phyloP scores from a whole-genome alignment of 805 yeast genomes.

The Candida patagonica region DNA sequence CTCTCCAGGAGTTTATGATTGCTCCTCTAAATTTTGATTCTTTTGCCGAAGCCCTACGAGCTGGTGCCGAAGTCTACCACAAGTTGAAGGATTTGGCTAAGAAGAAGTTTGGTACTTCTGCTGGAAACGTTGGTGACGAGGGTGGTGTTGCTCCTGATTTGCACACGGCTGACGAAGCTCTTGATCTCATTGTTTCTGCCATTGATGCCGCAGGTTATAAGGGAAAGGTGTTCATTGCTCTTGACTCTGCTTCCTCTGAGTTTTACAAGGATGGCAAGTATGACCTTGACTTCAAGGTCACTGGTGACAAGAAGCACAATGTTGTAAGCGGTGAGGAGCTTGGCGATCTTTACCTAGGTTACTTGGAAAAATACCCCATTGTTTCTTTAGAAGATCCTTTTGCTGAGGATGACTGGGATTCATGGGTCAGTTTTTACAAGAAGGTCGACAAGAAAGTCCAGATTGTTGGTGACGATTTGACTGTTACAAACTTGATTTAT shows the following conservation, averaged over 20 bases:
- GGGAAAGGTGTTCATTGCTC: slow-evolving; percentile 84
- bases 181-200: slow-evolving; percentile 85
- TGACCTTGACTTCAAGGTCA: slow-evolving; percentile 98
- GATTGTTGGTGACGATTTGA: slow-evolving; percentile 96
- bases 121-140: slow-evolving; percentile 99
- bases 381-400: slow-evolving; percentile 98
- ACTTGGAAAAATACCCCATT: slow-evolving; percentile 89
- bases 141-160: slow-evolving; percentile 99
- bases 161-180: slow-evolving; percentile 91
- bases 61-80: slow-evolving; percentile 98
- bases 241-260: slow-evolving; percentile 96
- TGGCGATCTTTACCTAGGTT: slow-evolving; percentile 71
- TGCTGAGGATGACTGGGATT: slow-evolving; percentile 99
- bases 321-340: slow-evolving; percentile 86
- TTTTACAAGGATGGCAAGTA: slow-evolving; percentile 94
- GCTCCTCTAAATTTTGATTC: slow-evolving; percentile 87
- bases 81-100: slow-evolving; percentile 84
- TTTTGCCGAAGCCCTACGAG: slow-evolving; percentile 93
- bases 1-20: slow-evolving; percentile 99
- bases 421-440: slow-evolving; percentile 85
- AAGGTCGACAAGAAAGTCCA: slow-evolving; percentile 47
- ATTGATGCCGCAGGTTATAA: slow-evolving; percentile 92
- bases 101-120: slow-evolving; percentile 93
- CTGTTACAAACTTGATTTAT: slow-evolving; percentile 95
- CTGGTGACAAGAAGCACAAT: slow-evolving; percentile 79